A percentile compares a stretch with the other conserved stretches of the same genome.
Evolutionary conservation across 108 stramenopile species (phyloP).

Genomic region (Skeletonema menzelii): DNA sequence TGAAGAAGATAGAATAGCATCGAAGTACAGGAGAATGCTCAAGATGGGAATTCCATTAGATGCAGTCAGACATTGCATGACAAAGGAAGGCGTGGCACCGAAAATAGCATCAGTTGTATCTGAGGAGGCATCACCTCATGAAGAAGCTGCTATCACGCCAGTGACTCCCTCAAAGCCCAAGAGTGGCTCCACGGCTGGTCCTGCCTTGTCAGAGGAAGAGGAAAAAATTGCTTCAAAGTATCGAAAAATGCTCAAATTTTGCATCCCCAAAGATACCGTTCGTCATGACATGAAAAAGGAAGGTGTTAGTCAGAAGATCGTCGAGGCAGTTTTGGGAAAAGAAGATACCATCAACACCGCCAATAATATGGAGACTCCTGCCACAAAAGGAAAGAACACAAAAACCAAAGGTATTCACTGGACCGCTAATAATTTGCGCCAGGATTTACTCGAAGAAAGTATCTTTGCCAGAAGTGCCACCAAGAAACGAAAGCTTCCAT

Average conservation of each 20-base stretch:
- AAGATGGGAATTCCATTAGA: constrained; percentile 76
- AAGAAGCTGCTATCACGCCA: neutral
- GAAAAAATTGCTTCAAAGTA: constrained; percentile 50
- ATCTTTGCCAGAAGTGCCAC: constrained; percentile 47
- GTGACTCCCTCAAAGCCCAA: neutral
- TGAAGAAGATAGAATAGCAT: constrained; percentile 56
- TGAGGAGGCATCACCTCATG: constrained; percentile 10
- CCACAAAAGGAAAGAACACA: constrained; percentile 29
- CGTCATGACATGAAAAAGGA: constrained; percentile 75
- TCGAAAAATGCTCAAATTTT: constrained; percentile 58
- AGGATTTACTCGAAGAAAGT: constrained; percentile 60
- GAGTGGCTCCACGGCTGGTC: constrained; percentile 1
- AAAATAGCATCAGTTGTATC: constrained; percentile 54
- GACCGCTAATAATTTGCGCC: constrained; percentile 65
- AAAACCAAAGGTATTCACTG: constrained; percentile 75
- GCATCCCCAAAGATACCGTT: constrained; percentile 75
- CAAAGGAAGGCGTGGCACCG: constrained; percentile 55
- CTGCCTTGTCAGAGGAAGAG: constrained; percentile 37
- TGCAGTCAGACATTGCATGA: constrained; percentile 80
- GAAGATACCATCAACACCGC: constrained; percentile 15
- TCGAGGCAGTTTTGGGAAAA: constrained; percentile 69
- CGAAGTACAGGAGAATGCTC: constrained; percentile 73
- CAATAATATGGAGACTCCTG: neutral
- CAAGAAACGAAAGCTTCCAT: constrained; percentile 49
- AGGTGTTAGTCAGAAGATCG: constrained; percentile 68